Percentiles rank a stretch among this genome's conserved stretches.
Conservation (phyloP, 208 protist species). For the Trypanosomatidae sp. region DNA sequence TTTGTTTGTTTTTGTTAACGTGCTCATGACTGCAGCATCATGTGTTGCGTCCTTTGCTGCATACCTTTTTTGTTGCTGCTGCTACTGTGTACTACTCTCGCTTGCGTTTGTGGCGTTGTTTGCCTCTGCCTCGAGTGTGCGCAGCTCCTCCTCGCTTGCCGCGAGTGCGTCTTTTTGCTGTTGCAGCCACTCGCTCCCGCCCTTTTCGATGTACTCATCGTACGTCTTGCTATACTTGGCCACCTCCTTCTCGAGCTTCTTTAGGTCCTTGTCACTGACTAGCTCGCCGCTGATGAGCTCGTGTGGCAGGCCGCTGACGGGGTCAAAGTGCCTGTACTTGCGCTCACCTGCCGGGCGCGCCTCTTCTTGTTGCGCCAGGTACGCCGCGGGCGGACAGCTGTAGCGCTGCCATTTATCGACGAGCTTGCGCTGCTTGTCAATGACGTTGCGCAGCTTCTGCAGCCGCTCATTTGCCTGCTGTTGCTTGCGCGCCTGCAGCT, state of each 20-base stretch:
- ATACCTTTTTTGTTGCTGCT: not conserved
- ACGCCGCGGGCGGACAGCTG: constrained; percentile 17
- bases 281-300: constrained; percentile 16
- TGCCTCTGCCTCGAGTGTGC: constrained; percentile 13
- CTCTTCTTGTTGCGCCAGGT: constrained; percentile 20
- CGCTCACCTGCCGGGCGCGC: constrained; percentile 5
- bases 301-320: constrained; percentile 32
- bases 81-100: not conserved
- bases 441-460: constrained; percentile 42
- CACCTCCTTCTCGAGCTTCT: constrained; percentile 59
- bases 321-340: constrained; percentile 39
- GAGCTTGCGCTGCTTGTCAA: constrained; percentile 43
- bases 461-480: constrained; percentile 18
- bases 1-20: too few relatives aligned
- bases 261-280: constrained; percentile 43
- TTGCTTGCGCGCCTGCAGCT: constrained; percentile 24
- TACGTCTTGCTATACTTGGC: constrained; percentile 54
- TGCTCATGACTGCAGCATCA: too few relatives aligned
- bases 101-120: not conserved
- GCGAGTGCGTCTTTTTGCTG: too few relatives aligned
- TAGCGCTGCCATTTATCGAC: constrained; percentile 56
- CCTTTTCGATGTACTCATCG: constrained; percentile 48
- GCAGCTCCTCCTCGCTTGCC: constrained; percentile 30
- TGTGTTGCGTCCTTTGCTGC: too few relatives aligned
- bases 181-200: constrained; percentile 30